phyloP scores from a whole-genome alignment of 2,329 filamentous ascomycete genomes.

The Aspergillus sojae region DNA sequence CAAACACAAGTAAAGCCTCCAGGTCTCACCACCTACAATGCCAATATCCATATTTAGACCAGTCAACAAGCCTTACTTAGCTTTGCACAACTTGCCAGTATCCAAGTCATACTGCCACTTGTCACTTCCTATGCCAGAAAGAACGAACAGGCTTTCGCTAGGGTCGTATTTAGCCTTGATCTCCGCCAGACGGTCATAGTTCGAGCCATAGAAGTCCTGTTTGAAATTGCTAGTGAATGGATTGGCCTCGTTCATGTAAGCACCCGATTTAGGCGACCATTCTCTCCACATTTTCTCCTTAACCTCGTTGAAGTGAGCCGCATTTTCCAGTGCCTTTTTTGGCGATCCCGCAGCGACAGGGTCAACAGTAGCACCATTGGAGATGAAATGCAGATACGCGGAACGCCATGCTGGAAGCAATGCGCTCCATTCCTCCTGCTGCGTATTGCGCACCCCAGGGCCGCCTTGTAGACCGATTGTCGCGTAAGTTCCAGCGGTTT shows the following conservation, averaged over 20 bases:
- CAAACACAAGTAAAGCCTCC: background rate
- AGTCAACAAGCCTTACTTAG: background rate
- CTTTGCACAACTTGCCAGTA: constrained; percentile 20
- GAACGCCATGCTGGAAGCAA: constrained; percentile 33
- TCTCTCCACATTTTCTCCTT: constrained; percentile 27
- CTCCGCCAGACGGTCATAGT: constrained; percentile 29
- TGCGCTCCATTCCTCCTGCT: background rate
- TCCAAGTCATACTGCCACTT: constrained; percentile 24
- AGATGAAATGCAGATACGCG: constrained; percentile 36
- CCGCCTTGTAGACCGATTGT: constrained; percentile 9
- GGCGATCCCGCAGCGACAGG: constrained; percentile 2
- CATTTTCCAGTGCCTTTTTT: background rate
- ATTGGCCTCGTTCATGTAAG: constrained; percentile 31
- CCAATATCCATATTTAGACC: too few relatives aligned
- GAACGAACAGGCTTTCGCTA: constrained; percentile 16
- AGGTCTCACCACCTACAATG: background rate
- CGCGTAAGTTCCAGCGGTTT: constrained; percentile 21
- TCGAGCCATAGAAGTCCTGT: constrained; percentile 28
- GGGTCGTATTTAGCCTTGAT: constrained; percentile 36
- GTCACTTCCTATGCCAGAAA: constrained; percentile 25
- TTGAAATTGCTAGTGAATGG: constrained; percentile 19
- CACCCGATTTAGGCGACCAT: constrained; percentile 28
- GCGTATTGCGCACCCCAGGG: background rate
- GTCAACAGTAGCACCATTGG: constrained; percentile 24
- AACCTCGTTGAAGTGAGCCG: constrained; percentile 14